Base-by-base conservation (phyloP, 345 rosid species). In the Kernera saxatilis region DNA sequence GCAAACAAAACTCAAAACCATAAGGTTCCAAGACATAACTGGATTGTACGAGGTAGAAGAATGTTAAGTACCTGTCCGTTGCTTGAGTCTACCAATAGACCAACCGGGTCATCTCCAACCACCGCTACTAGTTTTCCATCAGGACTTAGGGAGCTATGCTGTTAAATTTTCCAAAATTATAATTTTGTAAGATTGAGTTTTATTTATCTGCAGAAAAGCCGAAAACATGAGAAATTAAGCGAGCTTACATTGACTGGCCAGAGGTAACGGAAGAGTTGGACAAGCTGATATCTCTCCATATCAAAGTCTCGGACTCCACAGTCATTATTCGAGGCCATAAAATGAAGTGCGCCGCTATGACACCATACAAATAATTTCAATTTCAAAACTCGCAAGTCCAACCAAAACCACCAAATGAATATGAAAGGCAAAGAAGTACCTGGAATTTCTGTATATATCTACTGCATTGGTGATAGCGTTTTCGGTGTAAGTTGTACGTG, bases 391-490 rank as follows among this genome's bases (percentile, higher is more conserved):
- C 26, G 6, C 9, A 15, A 37, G 14, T 40, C 6, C 14, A 36
- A 49, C 6, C 14, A 36, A 49, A 13, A 52, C 40, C 19, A 48
- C 55, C 45, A 45, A 43, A 14, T 0, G 35, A 8, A 33, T 26
- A 69, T 43, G 57, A 68, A 73, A 35, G 50, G 76, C 8, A 15
- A 68, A 59, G 53, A 63, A 48, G 23, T 66, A 88, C 93, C 90
- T 88, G 9, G 87, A 77, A 60, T 76, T 80, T 45, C 58, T 85
- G 73, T 87, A 94, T 60, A 94, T 91, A 80, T 94, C 97, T 61
- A 91, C 83, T 10, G 97, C 96, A 75, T 91, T 94, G 44, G 96
- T 91, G 72, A 94, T 89, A 6, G 96, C 97, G 69, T 94, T 91
- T 60, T 94, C 96, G 32, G 88, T 91, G 75, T 86, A 80, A 58